Evolutionary conservation across 108 stramenopile species (phyloP), one percentile per base, ranked within the genome.

Genomic region (Skeletonema potamos): DNA sequence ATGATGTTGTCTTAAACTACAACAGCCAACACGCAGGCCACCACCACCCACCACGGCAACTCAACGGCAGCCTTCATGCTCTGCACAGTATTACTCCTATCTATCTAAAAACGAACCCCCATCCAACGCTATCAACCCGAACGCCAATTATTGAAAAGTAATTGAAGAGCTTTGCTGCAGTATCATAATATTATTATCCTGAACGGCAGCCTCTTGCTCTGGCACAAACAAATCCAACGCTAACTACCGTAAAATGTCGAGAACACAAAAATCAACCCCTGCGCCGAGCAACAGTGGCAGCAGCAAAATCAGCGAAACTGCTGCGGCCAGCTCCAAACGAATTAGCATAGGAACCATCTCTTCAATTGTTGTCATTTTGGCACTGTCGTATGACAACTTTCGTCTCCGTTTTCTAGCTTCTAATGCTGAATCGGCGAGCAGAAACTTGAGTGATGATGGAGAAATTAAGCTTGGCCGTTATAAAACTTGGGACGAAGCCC

Each of bases 401-500:
- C 48, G 48, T 51, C 48, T 51, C 22, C 48, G 48, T 24, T 24
- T 6, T 8, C 4, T 20, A 5, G 8, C 48, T 51, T 51, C 48
- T 51, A 18, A 51, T 24, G 20, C 20, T 22, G 20, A 17, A 51
- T 9, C 48, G 4, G 2, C 13, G 2, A 8, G 3, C 15, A 41
- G 39, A 41, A 41, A 15, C 0, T 15, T 41, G 39, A 41, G 39
- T 8, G 1, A 51, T 4, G 22, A 51, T 3, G 48, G 5, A 8
- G 48, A 51, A 51, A 22, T 51, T 20, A 51, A 51, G 7, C 39
- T 65, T 9, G 61, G 33, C 15, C 44, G 64, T 2, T 41, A 65
- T 10, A 26, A 26, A 33, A 36, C 32, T 54, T 70, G 69, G 58
- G 60, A 62, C 54, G 79, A 72, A 29, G 79, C 43, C 20, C 79